Evolutionary conservation across 441 rosid species (phyloP).

Genomic region (Populus tomentosa): DNA sequence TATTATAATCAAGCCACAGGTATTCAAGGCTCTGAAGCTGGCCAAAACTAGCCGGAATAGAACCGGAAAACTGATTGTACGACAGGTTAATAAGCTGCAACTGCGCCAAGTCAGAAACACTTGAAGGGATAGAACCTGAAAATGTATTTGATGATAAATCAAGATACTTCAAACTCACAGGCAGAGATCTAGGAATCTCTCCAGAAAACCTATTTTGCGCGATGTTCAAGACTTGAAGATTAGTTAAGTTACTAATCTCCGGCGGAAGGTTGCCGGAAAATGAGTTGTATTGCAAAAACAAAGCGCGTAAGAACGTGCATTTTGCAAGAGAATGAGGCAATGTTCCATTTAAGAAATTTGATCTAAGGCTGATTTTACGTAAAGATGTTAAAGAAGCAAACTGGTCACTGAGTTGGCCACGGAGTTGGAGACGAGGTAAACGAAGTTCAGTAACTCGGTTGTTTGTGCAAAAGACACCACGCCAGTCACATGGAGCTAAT

Average conservation of each 20-base stretch:
- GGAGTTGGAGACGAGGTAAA: slow-evolving; percentile 73
- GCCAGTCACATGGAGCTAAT: slow-evolving; percentile 89
- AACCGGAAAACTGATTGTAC: slow-evolving; percentile 63
- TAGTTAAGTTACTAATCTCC: slow-evolving; percentile 52
- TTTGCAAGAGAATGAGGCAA: slow-evolving; percentile 70
- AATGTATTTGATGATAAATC: slow-evolving; percentile 70
- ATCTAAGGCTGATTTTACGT: slow-evolving; percentile 60
- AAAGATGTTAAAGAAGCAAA: slow-evolving; percentile 50
- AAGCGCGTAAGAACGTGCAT: slow-evolving; percentile 62
- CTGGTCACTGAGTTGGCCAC: slow-evolving; percentile 54
- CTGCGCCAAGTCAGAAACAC: slow-evolving; percentile 54
- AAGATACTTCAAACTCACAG: slow-evolving; percentile 41
- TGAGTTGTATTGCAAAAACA: slow-evolving; percentile 83
- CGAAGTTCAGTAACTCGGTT: slow-evolving; percentile 67
- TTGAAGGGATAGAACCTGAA: slow-evolving; percentile 57
- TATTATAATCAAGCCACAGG: slow-evolving; percentile 74
- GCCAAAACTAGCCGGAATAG: slow-evolving; percentile 70
- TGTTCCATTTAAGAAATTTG: slow-evolving; percentile 74
- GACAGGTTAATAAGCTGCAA: slow-evolving; percentile 77
- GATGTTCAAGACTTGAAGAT: slow-evolving; percentile 53
- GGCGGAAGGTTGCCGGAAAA: slow-evolving; percentile 66
- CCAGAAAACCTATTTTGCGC: slow-evolving; percentile 79
- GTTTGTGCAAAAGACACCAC: slow-evolving; percentile 50
- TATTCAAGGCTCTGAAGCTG: slow-evolving; percentile 61
- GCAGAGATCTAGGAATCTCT: slow-evolving; percentile 62